Base-by-base conservation (phyloP, 805 yeast genomes). In the Zygosaccharomyces siamensis region DNA sequence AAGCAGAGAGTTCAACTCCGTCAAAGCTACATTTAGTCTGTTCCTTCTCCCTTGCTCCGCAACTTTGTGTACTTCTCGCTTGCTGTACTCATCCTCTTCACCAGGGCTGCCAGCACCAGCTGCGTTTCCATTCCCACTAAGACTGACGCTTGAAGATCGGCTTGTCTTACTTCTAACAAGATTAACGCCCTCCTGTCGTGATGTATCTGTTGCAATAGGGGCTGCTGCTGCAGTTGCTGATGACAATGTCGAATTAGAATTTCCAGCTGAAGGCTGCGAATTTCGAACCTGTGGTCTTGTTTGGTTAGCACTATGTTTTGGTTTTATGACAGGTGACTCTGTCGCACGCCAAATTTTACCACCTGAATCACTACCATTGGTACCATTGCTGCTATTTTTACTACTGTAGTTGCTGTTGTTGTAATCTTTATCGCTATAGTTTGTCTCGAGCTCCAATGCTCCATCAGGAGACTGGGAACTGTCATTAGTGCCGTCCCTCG, bases 1-100 rank as follows among this genome's bases (percentile, higher is more conserved):
- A 20, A 92, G 75, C 52, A 89, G 68, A 7, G 72, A 59, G 7
- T 84, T 83, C 50, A 92, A 71, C 38, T 87, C 96, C 39, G 80
- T 80, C 27, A 92, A 81, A 0, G 97, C 98, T 48, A 74, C 70
- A 65, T 93, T 93, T 83, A 92, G 85, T 53, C 99, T 75, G 65
- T 92, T 90, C 58, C 99, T 78, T 46, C 99, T 76, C 12, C 96
- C 98, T 67, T 93, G 97, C 68, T 92, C 99, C 0, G 99, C 98
- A 12, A 88, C 76, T 64, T 92, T 90, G 67, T 92, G 99, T 0
- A 71, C 66, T 24, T 70, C 67, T 40, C 69, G 71, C 48, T 62
- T 58, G 38, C 58, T 56, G 30, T 42, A 40, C 16, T 50, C 53
- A 33, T 56, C 59, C 14, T 47, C 58, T 20, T 51, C 58, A 21